Evolutionary conservation across 306 rosid species (phyloP), one percentile per base, ranked within the genome.

Genomic region (Hippophae tibetana): DNA sequence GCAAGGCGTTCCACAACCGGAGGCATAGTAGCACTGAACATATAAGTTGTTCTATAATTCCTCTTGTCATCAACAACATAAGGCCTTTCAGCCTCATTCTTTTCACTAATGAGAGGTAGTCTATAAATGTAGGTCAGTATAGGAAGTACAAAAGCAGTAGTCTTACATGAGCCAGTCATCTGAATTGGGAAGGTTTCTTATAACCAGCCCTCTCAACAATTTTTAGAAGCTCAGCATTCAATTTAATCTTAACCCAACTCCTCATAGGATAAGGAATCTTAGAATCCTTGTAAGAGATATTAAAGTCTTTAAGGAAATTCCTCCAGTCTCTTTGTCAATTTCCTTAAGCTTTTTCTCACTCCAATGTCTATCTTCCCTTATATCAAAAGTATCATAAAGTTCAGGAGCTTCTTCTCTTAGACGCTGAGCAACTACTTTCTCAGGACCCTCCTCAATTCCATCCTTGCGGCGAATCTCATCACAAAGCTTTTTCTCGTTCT

Each of bases 61-160:
- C 47, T 89, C 78, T 89, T 86, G 78, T 70, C 95, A 52, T 86
- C 97, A 52, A 89, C 95, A 1, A 92, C 97, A 64, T 86, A 89
- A 42, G 95, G 95, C 43, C 97, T 93, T 69, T 89, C 93, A 0
- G 97, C 97, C 70, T 84, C 97, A 18, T 81, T 89, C 72, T 89
- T 95, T 71, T 89, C 97, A 13, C 78, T 86, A 10, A 89, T 89
- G 14, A 87, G 92, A 45, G 97, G 95, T 55, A 89, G 80, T 74
- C 88, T 73, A 2, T 89, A 85, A 60, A 89, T 89, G 58, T 89
- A 89, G 48, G 85, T 78, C 68, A 89, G 57, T 94, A 89, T 85
- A n/a, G 96, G 96, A 67, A 89, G 94, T 42, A 89, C 96, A 71
- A 89, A 89, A 2, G 96, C 96, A 10, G 95, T 92, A n/a, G 95